Conservation (phyloP, 1,139 yeast species). For the Magnusiomyces clavatus region DNA sequence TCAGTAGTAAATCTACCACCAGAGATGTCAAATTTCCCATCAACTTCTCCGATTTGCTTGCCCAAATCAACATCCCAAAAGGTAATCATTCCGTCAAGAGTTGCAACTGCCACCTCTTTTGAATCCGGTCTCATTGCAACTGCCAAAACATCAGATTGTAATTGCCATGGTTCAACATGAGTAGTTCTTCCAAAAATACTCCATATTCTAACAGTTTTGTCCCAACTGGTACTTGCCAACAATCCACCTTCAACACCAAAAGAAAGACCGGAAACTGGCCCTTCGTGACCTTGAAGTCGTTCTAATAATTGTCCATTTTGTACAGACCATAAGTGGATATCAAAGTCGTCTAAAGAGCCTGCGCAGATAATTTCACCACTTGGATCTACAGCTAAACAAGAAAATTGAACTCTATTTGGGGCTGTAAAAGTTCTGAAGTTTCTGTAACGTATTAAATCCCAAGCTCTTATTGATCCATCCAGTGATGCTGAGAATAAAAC, state of each 20-base stretch:
- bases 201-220: conserved; percentile 89
- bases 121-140: conserved; percentile 88
- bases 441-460: conserved; percentile 90
- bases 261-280: conserved; percentile 83
- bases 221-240: conserved; percentile 95
- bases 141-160: conserved; percentile 77
- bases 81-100: conserved; percentile 81
- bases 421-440: conserved; percentile 94
- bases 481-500: conserved; percentile 84
- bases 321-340: conserved; percentile 93
- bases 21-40: conserved; percentile 76
- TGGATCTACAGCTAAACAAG: conserved; percentile 88
- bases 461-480: conserved; percentile 96
- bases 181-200: conserved; percentile 72
- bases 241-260: conserved; percentile 72
- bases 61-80: conserved; percentile 81
- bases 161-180: conserved; percentile 83
- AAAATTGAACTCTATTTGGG: conserved; percentile 78
- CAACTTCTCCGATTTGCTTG: conserved; percentile 73
- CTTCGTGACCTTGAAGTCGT: conserved; percentile 86
- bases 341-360: conserved; percentile 84
- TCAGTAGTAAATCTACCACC: conserved; percentile 85
- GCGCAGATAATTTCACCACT: conserved; percentile 97
- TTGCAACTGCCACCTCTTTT: conserved; percentile 77
- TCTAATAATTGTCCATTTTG: conserved; percentile 91